Conservation (phyloP, 352 stramenopile species). For the Globisporangium uncinulatum region DNA sequence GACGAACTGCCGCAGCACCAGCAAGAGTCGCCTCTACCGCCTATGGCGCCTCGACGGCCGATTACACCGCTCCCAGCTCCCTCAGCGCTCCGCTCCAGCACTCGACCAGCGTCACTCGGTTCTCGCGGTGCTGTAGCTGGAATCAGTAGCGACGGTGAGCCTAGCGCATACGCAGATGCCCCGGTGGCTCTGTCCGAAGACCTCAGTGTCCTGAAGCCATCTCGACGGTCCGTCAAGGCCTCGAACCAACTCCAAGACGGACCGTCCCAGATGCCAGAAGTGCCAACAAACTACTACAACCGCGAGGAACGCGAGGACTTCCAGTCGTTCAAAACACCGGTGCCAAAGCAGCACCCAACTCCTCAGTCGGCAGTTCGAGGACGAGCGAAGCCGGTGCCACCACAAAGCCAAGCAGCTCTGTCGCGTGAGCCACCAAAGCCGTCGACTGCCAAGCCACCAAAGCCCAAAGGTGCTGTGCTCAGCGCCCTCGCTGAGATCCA, state of each 20-base stretch:
- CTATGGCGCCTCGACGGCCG: constrained; percentile 9
- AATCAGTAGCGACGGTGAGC: neutral
- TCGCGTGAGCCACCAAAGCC: neutral
- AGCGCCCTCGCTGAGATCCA: constrained; percentile 61
- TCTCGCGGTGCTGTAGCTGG: neutral
- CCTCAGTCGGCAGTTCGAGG: neutral
- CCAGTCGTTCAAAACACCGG: constrained; percentile 7
- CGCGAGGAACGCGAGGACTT: constrained; percentile 12
- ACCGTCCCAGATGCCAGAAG: neutral
- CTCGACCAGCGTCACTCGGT: neutral
- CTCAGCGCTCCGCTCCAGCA: constrained; percentile 2
- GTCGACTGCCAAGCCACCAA: constrained; percentile 4
- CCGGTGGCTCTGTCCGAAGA: neutral
- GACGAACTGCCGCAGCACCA: neutral
- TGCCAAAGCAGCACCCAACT: constrained; percentile 6
- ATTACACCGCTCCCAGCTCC: constrained; percentile 8
- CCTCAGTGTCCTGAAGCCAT: neutral
- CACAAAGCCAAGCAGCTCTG: constrained; percentile 17
- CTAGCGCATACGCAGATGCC: neutral
- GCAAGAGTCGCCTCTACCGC: neutral
- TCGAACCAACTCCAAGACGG: neutral
- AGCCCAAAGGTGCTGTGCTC: constrained; percentile 44
- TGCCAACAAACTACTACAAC: constrained; percentile 3
- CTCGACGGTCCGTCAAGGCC: constrained; percentile 2
- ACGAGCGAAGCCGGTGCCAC: neutral